These are phyloP conservation scores for Hypholoma sublateritium DNA, from an alignment of 768 basidiomycete species.

Conservation along the genomic window DNA sequence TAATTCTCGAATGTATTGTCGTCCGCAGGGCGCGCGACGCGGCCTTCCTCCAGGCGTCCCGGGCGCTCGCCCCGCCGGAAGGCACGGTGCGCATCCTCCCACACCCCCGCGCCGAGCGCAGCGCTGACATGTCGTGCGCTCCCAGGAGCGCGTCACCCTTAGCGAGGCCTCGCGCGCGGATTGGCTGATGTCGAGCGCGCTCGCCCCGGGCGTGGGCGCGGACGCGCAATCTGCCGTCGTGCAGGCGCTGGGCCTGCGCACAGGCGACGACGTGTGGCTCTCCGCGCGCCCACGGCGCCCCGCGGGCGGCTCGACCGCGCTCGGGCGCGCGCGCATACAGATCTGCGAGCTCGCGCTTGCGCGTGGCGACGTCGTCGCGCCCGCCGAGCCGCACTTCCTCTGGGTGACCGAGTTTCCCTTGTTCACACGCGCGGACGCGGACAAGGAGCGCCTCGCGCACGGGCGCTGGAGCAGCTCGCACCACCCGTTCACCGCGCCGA, in stretches of 20 bases:
- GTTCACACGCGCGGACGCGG: conserved; percentile 81
- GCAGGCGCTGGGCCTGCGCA: conserved; percentile 37
- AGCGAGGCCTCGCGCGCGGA: conserved; percentile 42
- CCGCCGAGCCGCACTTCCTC: conserved; percentile 73
- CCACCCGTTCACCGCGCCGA: conserved; percentile 96
- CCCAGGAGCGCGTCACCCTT: conserved; percentile 50
- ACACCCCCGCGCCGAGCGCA: background rate
- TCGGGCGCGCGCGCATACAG: conserved; percentile 70
- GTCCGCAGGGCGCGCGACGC: conserved; percentile 40
- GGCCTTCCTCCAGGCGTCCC: conserved; percentile 42
- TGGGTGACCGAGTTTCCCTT: conserved; percentile 98
- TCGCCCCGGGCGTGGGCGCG: conserved; percentile 18
- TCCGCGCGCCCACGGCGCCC: conserved; percentile 47
- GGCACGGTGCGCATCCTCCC: conserved; percentile 17
- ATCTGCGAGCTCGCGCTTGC: conserved; percentile 66
- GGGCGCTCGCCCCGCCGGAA: conserved; percentile 25
- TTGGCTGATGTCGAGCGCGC: conserved; percentile 45
- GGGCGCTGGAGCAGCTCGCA: conserved; percentile 93
- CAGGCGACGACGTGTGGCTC: conserved; percentile 61
- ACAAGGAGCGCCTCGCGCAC: conserved; percentile 83
- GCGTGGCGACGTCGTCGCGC: conserved; percentile 56
- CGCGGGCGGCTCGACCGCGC: conserved; percentile 79
- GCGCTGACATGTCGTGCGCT: background rate
- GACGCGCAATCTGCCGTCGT: conserved; percentile 21
- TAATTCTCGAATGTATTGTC: conserved; percentile 46